These are phyloP conservation scores for Microstegium vimineum DNA, from an alignment of 176 grass and related monocot species.

Conservation along the genomic window DNA sequence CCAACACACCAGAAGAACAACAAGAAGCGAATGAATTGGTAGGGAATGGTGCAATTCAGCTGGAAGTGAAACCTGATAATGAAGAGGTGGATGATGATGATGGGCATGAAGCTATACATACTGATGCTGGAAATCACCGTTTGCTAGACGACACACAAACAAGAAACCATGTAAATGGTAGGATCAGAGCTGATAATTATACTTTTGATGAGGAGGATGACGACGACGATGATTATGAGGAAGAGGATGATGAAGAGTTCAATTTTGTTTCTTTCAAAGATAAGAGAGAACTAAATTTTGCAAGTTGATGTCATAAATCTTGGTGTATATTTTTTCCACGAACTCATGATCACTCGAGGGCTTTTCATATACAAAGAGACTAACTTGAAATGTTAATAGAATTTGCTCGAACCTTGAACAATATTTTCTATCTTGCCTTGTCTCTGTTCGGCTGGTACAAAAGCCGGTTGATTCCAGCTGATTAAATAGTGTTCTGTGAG, in stretches of 20 bases:
- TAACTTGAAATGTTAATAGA: conserved; percentile 23
- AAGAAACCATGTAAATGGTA: conserved; percentile 35
- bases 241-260: conserved; percentile 50
- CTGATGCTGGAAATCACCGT: neutral
- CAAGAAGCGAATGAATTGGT: conserved; percentile 71
- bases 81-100: conserved; percentile 25
- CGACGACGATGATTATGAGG: conserved; percentile 29
- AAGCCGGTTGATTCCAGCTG: too few species aligned
- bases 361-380: conserved; percentile 23
- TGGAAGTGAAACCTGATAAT: conserved; percentile 29
- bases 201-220: conserved; percentile 43
- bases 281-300: conserved; percentile 54
- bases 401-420: conserved; percentile 5
- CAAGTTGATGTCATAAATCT: conserved; percentile 29
- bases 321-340: conserved; percentile 42
- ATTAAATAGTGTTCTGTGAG: too few species aligned
- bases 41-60: conserved; percentile 40
- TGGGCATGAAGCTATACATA: conserved; percentile 14
- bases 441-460: too few species aligned
- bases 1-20: conserved; percentile 64
- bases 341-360: conserved; percentile 13
- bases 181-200: conserved; percentile 4
- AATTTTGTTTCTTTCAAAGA: conserved; percentile 72
- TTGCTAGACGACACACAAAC: neutral
- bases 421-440: neutral